Base-by-base conservation (phyloP, 2,329 filamentous ascomycete species). In the Calonectria fujianensis region DNA sequence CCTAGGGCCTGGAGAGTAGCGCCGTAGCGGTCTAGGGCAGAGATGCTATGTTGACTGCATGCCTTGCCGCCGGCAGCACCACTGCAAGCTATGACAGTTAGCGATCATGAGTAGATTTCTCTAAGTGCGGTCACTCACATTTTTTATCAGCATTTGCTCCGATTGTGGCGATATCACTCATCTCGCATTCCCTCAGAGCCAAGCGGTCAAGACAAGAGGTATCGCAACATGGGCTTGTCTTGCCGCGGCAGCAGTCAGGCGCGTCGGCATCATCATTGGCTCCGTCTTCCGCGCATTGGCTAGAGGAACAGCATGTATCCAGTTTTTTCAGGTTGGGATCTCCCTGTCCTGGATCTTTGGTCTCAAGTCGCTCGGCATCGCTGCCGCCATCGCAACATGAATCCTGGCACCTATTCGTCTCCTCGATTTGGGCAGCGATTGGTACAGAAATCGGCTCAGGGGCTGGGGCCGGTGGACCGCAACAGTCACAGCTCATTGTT, bases 1-100 rank as follows among this genome's bases (percentile, higher is more conserved):
- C 89, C 89, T 1, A 91, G 80, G 6, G 88, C 86, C 57, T 86
- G 80, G 2, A 91, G 85, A 18, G 78, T 87, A 3, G 84, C 83
- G 1, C 82, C 84, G 69, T 90, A 90, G 20, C 80, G 83, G 31
- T 85, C 80, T 35, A 82, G 84, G 2, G 84, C 80, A 9, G 83
- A 83, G 14, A 77, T 80, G 1, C 74, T 72, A 73, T 90, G 88
- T 8, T 83, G 61, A 32, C 73, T 75, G 76, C 88, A 90, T 37
- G 86, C 78, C 57, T 83, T 81, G 68, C 78, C 83, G 72, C 74
- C 77, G 16, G 41, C 54, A 29, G 37, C 64, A 18, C 74, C 76
- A 35, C 31, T 64, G 29, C 79, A 83, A 57, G n/a, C 57, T 39
- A 14, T 18, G 39, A 65, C 45, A 27, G 51, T 65, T 61, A 14